Conservation (phyloP, 495 filamentous ascomycete genomes). For the Stereocaulon alpinum region DNA sequence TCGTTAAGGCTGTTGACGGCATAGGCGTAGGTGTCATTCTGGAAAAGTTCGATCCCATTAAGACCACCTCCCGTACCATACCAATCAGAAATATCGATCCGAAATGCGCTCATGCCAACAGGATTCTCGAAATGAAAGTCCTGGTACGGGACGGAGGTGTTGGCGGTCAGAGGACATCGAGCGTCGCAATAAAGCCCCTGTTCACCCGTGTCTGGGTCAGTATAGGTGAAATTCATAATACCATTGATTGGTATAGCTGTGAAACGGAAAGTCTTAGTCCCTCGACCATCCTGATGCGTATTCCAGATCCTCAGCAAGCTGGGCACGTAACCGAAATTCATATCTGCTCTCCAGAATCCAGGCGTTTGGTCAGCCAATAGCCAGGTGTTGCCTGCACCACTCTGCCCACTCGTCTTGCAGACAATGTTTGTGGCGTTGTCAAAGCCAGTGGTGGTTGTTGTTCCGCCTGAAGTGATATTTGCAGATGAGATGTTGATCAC, state of each 20-base stretch:
- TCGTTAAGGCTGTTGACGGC: constrained; percentile 84
- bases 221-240: constrained; percentile 94
- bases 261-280: constrained; percentile 77
- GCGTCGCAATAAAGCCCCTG: constrained; percentile 57
- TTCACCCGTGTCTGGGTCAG: constrained; percentile 56
- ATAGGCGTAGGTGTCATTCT: constrained; percentile 75
- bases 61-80: constrained; percentile 83
- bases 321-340: constrained; percentile 71
- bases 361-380: constrained; percentile 67
- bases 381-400: constrained; percentile 69
- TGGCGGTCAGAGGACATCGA: constrained; percentile 66
- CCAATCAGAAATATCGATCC: constrained; percentile 73
- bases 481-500: constrained; percentile 75
- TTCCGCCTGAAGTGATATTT: constrained; percentile 54
- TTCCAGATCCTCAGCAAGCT: constrained; percentile 86
- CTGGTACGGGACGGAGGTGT: constrained; percentile 54
- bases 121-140: constrained; percentile 85
- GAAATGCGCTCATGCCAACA: constrained; percentile 81
- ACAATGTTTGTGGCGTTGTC: constrained; percentile 73
- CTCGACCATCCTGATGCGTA: constrained; percentile 73
- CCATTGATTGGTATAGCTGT: constrained; percentile 74
- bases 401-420: constrained; percentile 58
- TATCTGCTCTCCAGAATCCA: constrained; percentile 77
- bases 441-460: constrained; percentile 52
- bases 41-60: constrained; percentile 81